Conservation (phyloP, 768 basidiomycete genomes). For the Pleurotus citrinopileatus region DNA sequence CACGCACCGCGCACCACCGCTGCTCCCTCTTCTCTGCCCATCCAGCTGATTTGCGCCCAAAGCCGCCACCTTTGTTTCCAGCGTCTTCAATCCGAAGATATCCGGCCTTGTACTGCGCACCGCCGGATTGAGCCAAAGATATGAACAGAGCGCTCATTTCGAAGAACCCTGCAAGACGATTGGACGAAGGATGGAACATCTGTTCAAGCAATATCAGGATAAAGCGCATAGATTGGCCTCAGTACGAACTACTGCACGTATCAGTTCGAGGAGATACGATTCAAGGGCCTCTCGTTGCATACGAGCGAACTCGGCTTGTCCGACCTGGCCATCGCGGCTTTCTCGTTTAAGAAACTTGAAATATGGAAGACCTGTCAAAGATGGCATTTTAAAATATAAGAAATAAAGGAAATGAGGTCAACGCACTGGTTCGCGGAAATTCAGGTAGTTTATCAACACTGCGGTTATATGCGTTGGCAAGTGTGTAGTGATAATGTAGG, state of each 20-base stretch:
- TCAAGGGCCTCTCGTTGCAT: slow-evolving; percentile 82
- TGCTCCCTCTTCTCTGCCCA: slow-evolving; percentile 61
- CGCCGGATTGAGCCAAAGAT: slow-evolving; percentile 73
- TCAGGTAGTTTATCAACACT: slow-evolving; percentile 81
- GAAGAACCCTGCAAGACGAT: slow-evolving; percentile 85
- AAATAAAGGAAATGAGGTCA: not conserved
- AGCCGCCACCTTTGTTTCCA: slow-evolving; percentile 49
- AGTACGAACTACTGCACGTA: slow-evolving; percentile 78
- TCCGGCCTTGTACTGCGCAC: slow-evolving; percentile 90
- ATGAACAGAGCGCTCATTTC: slow-evolving; percentile 91
- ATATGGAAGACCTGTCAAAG: slow-evolving; percentile 72
- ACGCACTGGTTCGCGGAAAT: slow-evolving; percentile 80
- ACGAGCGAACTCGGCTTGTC: slow-evolving; percentile 74
- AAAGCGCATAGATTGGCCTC: not conserved
- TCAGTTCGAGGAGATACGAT: slow-evolving; percentile 83
- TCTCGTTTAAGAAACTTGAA: slow-evolving; percentile 81
- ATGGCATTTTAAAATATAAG: slow-evolving; percentile 2
- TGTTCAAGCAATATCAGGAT: slow-evolving; percentile 24
- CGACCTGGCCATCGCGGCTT: slow-evolving; percentile 46
- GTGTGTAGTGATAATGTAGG: slow-evolving; percentile 83
- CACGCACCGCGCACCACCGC: slow-evolving; percentile 90
- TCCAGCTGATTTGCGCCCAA: slow-evolving; percentile 62
- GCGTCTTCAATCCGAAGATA: slow-evolving; percentile 60
- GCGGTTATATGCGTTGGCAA: slow-evolving; percentile 78
- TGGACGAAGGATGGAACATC: slow-evolving; percentile 96